Evolutionary conservation across 2,329 filamentous ascomycete genomes (phyloP).

Genomic region (Fusarium brevicatenulatum): DNA sequence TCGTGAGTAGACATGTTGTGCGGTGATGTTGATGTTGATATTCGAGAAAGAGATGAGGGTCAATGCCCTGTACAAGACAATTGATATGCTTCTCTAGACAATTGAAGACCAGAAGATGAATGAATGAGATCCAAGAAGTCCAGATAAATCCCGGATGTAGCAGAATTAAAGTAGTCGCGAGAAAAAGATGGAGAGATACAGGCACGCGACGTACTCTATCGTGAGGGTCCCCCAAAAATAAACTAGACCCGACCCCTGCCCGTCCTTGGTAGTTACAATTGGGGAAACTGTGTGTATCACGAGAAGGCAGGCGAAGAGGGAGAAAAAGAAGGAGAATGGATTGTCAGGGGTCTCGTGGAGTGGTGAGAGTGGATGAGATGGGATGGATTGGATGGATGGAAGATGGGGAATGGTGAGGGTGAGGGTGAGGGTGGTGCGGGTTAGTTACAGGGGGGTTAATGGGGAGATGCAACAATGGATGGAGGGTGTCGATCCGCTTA

Average conservation of each 20-base stretch:
- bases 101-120: slow-evolving; percentile 2
- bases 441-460: slow-evolving; percentile 13
- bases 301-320: slow-evolving; percentile 13
- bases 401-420: slow-evolving; percentile 11
- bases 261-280: neutral
- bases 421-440: slow-evolving; percentile 24
- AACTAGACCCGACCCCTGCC: slow-evolving; percentile 21
- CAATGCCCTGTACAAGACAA: slow-evolving; percentile 11
- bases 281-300: slow-evolving; percentile 12
- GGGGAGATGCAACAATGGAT: slow-evolving; percentile 19
- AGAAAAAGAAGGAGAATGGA: neutral
- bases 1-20: slow-evolving; percentile 45
- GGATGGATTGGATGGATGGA: neutral
- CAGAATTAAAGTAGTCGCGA: slow-evolving; percentile 34
- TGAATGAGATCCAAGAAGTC: neutral
- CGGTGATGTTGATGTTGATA: neutral
- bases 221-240: slow-evolving; percentile 34
- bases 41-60: neutral
- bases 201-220: slow-evolving; percentile 25
- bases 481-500: slow-evolving; percentile 19
- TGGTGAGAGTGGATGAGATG: slow-evolving; percentile 2
- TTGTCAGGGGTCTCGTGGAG: slow-evolving; percentile 18
- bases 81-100: neutral
- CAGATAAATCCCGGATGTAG: neutral
- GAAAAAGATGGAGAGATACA: slow-evolving; percentile 21